Percentiles rank a stretch among this genome's conserved stretches.
Evolutionary conservation across 1,284 basidiomycete genomes (phyloP).

Genomic region (Athelia psychrophila): DNA sequence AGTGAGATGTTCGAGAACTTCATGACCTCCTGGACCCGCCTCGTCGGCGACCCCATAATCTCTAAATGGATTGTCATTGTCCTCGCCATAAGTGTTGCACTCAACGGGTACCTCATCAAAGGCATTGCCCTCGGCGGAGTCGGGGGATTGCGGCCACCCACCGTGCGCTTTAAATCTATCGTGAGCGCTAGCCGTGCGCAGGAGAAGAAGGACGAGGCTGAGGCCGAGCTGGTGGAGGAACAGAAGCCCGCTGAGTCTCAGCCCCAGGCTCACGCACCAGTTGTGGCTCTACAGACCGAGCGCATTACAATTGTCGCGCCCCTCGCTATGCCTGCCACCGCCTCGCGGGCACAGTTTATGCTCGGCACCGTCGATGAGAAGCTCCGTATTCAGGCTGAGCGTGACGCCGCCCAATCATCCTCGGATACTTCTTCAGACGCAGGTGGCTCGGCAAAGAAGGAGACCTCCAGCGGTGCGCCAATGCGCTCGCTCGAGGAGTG

Average conservation of each 20-base stretch:
- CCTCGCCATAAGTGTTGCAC: conserved; percentile 82
- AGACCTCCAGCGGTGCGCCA: conserved; percentile 17
- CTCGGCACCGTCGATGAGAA: conserved; percentile 47
- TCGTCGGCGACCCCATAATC: conserved; percentile 93
- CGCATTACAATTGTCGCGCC: conserved; percentile 17
- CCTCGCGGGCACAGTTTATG: conserved; percentile 38
- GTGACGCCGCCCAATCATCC: conserved; percentile 8
- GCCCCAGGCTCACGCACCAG: conserved; percentile 6
- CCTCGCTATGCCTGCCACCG: conserved; percentile 17
- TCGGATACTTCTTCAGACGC: neutral
- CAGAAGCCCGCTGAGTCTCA: neutral
- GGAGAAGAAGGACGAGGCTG: conserved; percentile 11
- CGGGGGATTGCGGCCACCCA: conserved; percentile 30
- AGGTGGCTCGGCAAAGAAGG: conserved; percentile 7
- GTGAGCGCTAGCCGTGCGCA: conserved; percentile 24
- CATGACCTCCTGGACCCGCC: conserved; percentile 90
- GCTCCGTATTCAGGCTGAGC: conserved; percentile 32
- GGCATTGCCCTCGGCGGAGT: conserved; percentile 55
- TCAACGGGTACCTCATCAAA: conserved; percentile 95
- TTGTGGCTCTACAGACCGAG: conserved; percentile 13
- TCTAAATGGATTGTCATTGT: conserved; percentile 95
- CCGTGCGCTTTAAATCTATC: conserved; percentile 46
- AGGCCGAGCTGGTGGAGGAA: neutral
- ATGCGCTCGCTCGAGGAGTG: conserved; percentile 76
- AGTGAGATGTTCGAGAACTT: conserved; percentile 72